A percentile compares a stretch with the other conserved stretches of the same genome.
These are phyloP conservation scores for Aquilaria sinensis DNA, from an alignment of 345 rosid species.

Conservation along the genomic window DNA sequence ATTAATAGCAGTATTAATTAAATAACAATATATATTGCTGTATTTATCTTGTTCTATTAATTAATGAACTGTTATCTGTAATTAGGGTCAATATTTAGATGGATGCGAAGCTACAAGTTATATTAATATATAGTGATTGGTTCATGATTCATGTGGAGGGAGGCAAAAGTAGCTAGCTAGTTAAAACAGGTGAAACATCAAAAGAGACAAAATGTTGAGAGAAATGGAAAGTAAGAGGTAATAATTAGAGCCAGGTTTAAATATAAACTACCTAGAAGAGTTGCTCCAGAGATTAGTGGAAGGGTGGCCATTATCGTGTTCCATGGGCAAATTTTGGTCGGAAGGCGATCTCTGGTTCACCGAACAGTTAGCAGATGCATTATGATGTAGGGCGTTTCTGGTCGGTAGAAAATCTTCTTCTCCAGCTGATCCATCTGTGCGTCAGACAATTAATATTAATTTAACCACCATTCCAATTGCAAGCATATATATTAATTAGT, in stretches of 20 bases:
- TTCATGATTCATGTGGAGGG: too few species aligned
- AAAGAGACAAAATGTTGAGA: too few species aligned
- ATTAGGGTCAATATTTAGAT: too few species aligned
- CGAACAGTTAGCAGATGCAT: slow-evolving; percentile 3
- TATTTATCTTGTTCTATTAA: too few species aligned
- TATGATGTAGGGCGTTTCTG: slow-evolving; percentile 9
- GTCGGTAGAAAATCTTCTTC: slow-evolving; percentile 32
- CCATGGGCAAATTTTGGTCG: slow-evolving; percentile 15
- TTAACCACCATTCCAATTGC: not conserved
- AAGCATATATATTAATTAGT: not conserved
- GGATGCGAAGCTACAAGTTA: too few species aligned
- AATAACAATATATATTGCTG: too few species aligned
- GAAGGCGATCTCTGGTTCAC: not conserved
- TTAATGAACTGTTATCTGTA: too few species aligned
- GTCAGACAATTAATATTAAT: too few species aligned
- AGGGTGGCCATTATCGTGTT: slow-evolving; percentile 12
- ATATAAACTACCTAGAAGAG: slow-evolving; percentile 31
- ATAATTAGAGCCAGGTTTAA: not conserved
- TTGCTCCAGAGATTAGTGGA: slow-evolving; percentile 23
- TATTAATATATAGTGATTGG: too few species aligned
- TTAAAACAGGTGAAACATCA: too few species aligned
- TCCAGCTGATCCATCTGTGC: slow-evolving; percentile 34
- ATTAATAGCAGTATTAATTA: too few species aligned
- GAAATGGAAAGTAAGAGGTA: not conserved
- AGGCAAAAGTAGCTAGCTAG: too few species aligned